These are phyloP conservation scores for Cryphonectria radicalis DNA, from an alignment of 2,329 filamentous ascomycete species.

Conservation along the genomic window DNA sequence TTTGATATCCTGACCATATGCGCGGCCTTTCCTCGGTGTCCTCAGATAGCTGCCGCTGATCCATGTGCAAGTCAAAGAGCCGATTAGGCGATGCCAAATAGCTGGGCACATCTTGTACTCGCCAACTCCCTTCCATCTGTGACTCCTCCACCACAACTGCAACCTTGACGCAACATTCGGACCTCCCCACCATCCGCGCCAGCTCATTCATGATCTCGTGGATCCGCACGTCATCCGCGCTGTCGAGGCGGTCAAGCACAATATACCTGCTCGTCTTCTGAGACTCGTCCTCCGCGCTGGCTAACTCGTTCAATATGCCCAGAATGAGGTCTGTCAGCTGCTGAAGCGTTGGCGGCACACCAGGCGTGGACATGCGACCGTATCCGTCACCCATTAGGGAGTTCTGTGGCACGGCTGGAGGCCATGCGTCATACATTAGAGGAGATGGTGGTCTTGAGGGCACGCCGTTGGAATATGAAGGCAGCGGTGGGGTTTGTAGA, in stretches of 20 bases:
- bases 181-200: background rate
- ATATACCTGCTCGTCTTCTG: background rate
- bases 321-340: background rate
- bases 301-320: background rate
- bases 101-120: background rate
- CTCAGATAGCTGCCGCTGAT: slow-evolving; percentile 5
- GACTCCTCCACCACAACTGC: slow-evolving; percentile 10
- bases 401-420: background rate
- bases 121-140: slow-evolving; percentile 8
- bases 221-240: slow-evolving; percentile 5
- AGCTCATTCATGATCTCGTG: slow-evolving; percentile 7
- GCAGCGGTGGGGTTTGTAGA: background rate
- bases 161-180: slow-evolving; percentile 7
- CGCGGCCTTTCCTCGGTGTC: background rate
- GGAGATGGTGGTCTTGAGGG: background rate
- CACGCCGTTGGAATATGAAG: background rate
- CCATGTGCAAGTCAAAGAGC: slow-evolving; percentile 17
- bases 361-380: background rate
- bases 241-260: slow-evolving; percentile 14
- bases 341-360: background rate
- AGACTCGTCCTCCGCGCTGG: background rate
- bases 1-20: background rate
- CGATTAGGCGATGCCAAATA: background rate
- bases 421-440: background rate
- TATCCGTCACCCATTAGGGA: background rate